These are phyloP conservation scores for Solanum pinnatisectum DNA, from an alignment of 257 asterid genomes.

Conservation along the genomic window DNA sequence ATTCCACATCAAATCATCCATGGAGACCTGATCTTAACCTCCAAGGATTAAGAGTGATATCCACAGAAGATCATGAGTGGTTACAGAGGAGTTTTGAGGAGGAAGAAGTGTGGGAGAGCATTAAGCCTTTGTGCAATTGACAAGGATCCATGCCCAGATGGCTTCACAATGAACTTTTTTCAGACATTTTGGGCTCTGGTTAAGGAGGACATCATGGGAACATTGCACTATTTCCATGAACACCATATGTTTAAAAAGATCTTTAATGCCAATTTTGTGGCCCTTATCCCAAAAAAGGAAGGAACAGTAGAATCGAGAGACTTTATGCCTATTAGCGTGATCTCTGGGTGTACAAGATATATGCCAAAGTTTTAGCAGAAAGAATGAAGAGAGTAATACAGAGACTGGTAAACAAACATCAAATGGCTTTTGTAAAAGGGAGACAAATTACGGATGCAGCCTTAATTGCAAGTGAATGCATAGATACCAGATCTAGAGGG, in stretches of 20 bases:
- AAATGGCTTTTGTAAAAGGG: not conserved
- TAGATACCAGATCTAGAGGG: not conserved
- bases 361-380: not conserved
- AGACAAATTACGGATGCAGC: not conserved
- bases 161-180: not conserved
- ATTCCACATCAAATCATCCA: not conserved
- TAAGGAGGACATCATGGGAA: not conserved
- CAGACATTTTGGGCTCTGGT: not conserved
- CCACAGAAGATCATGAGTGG: not conserved
- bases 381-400: not conserved
- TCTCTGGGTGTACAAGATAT: not conserved
- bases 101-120: not conserved
- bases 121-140: not conserved
- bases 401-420: not conserved
- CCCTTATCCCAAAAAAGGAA: not conserved
- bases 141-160: not conserved
- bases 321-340: not conserved
- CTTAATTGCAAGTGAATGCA: not conserved
- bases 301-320: not conserved
- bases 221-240: not conserved
- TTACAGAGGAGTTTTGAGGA: not conserved
- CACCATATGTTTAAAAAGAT: not conserved
- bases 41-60: not conserved
- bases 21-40: not conserved
- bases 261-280: not conserved